Base-by-base conservation (phyloP, 116 monocot species). In the Posidonia oceanica region DNA sequence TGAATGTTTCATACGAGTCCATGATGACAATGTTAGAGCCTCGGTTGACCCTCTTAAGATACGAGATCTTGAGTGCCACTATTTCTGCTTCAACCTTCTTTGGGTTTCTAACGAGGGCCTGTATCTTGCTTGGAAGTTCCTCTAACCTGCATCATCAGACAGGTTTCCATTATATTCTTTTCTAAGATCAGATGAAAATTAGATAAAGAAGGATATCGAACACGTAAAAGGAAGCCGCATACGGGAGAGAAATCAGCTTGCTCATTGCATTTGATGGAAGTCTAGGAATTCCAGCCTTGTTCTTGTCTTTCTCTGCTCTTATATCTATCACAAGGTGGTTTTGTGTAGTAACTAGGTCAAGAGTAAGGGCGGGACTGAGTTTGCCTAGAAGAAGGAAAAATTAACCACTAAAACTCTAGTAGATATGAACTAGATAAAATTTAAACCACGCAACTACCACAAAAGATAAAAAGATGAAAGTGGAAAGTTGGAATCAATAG, bases 11-110 rank as follows among this genome's bases (percentile, higher is more conserved):
- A 39, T 66, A 91, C 97, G 93, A 92, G 78, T 90, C 97, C 79
- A 98, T 75, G 61, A 98, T 87, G 51, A 98, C 77, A 44, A 98
- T 84, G 65, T 82, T 89, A 4, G 97, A 93, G n/a, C 87, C 82
- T 66, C 82, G 83, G 80, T 81, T 84, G 36, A 93, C 64, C 74
- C 71, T 78, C 67, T 98, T 98, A 39, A 98, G 87, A 78, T 87
- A 98, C 2, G 93, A 92, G 61, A 98, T 93, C 81, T 98, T 98
- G 72, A 93, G 13, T 17, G 97, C 97, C 39, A 73, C 80, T 7
- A 98, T 82, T 21, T 98, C 97, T 21, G 97, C 97, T 72, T 98
- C 97, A 2, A 84, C 89, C 81, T 82, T 86, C 80, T 86, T 93
- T 39, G 70, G 17, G 64, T 82, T 83, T 79, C 87, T 85, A 8